Percentiles rank a stretch among this genome's conserved stretches.
Evolutionary conservation across 2,329 filamentous ascomycete genomes (phyloP).

Genomic region (Paraconiothyrium sp.): DNA sequence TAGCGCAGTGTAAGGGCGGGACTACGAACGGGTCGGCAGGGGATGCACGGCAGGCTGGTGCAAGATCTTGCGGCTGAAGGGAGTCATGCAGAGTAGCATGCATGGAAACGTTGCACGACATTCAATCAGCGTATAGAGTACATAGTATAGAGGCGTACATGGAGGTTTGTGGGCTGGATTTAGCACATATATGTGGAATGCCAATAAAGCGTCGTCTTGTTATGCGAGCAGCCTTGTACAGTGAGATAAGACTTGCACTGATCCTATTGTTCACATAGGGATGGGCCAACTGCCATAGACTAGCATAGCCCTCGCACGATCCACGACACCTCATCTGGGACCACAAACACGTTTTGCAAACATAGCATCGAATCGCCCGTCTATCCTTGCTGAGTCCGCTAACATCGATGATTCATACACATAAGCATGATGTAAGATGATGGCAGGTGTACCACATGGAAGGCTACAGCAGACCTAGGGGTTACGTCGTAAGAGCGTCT

Average conservation of each 20-base stretch:
- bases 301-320: too few relatives aligned
- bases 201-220: too few relatives aligned
- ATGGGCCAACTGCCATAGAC: too few relatives aligned
- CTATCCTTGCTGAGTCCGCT: background rate
- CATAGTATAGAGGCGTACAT: background rate
- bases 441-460: background rate
- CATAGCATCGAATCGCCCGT: too few relatives aligned
- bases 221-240: too few relatives aligned
- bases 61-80: background rate
- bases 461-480: background rate
- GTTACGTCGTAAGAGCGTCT: background rate
- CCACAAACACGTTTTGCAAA: too few relatives aligned
- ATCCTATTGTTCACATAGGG: too few relatives aligned
- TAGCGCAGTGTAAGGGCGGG: background rate
- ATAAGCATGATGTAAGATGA: background rate
- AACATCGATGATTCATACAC: background rate
- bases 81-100: background rate
- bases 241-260: too few relatives aligned
- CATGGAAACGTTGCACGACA: constrained; percentile 5
- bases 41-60: constrained; percentile 6
- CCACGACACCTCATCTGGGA: too few relatives aligned
- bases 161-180: too few relatives aligned
- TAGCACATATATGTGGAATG: too few relatives aligned
- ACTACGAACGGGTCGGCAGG: background rate
- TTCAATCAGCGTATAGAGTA: background rate